phyloP scores from a whole-genome alignment of 2,329 filamentous ascomycete species.

The Cladophialophora bantiana region DNA sequence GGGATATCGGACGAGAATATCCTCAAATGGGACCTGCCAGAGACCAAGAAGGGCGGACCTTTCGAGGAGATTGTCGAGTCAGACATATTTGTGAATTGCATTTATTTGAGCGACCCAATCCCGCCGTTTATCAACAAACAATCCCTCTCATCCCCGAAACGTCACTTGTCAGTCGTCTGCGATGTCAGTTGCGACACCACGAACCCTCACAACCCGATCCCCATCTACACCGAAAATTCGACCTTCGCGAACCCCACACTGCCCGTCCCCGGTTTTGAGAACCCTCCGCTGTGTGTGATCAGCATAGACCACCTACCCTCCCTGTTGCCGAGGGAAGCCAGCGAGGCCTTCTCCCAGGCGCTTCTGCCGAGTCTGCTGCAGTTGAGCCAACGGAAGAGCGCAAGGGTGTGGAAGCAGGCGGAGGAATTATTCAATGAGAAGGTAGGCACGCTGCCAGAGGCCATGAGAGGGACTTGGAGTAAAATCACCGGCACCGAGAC shows the following conservation, averaged over 20 bases:
- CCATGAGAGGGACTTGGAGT: constrained; percentile 25
- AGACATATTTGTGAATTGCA: constrained; percentile 85
- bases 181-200: constrained; percentile 65
- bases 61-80: constrained; percentile 77
- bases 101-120: constrained; percentile 81
- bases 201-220: constrained; percentile 61
- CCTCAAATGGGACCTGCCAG: constrained; percentile 76
- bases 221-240: constrained; percentile 83
- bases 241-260: constrained; percentile 91
- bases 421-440: constrained; percentile 78
- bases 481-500: neutral
- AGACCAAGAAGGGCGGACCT: constrained; percentile 78
- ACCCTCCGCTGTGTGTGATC: constrained; percentile 76
- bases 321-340: constrained; percentile 83
- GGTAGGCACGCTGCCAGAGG: constrained; percentile 70
- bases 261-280: constrained; percentile 67
- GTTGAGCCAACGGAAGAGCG: constrained; percentile 75
- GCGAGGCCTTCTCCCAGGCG: constrained; percentile 80
- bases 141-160: constrained; percentile 69
- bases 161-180: constrained; percentile 80
- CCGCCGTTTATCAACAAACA: constrained; percentile 80
- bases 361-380: constrained; percentile 78
- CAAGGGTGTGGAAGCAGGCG: constrained; percentile 81
- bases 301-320: constrained; percentile 86
- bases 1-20: constrained; percentile 75